These are phyloP conservation scores for Mycocentrospora acerina DNA, from an alignment of 2,329 filamentous ascomycete species.

Conservation along the genomic window DNA sequence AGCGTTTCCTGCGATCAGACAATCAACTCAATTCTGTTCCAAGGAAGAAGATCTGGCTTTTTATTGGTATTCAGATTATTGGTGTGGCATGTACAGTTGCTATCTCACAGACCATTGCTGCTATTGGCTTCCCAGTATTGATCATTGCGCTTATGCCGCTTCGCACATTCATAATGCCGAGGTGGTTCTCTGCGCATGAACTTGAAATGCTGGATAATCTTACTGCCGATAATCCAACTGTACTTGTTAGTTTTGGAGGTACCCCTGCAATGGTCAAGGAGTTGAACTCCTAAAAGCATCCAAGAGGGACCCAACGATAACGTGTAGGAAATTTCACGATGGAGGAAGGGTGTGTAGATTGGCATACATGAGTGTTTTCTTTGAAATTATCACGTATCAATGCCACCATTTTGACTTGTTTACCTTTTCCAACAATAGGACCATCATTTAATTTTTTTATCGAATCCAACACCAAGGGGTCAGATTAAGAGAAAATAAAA, in stretches of 20 bases:
- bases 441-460: too few relatives aligned
- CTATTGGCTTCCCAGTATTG: constrained; percentile 59
- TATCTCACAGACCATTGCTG: constrained; percentile 59
- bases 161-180: constrained; percentile 51
- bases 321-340: too few relatives aligned
- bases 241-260: constrained; percentile 55
- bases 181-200: constrained; percentile 52
- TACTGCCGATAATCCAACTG: constrained; percentile 54
- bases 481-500: too few relatives aligned
- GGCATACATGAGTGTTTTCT: too few relatives aligned
- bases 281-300: too few relatives aligned
- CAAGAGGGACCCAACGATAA: too few relatives aligned
- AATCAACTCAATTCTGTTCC: constrained; percentile 49
- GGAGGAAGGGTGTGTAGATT: constrained; percentile 22
- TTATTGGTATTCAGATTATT: constrained; percentile 51
- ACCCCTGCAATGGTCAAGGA: constrained; percentile 41
- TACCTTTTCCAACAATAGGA: too few relatives aligned
- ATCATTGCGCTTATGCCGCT: constrained; percentile 59
- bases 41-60: constrained; percentile 50
- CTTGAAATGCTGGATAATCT: constrained; percentile 53
- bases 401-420: too few relatives aligned
- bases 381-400: too few relatives aligned
- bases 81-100: constrained; percentile 54
- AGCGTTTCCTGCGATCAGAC: constrained; percentile 49
- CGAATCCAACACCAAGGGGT: too few relatives aligned